phyloP scores from a whole-genome alignment of 768 basidiomycete genomes.

The Leucocoprinus sp. region DNA sequence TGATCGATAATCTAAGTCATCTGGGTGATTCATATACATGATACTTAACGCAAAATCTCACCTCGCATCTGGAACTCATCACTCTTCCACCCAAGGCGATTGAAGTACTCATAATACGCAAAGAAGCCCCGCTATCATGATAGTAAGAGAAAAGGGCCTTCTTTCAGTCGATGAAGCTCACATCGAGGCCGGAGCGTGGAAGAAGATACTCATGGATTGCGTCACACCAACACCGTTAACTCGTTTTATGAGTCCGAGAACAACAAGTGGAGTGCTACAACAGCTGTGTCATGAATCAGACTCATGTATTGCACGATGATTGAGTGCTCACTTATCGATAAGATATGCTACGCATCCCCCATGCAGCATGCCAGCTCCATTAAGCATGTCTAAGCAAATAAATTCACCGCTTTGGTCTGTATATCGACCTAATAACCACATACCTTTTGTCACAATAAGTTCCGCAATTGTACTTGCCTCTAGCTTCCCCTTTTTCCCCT shows the following conservation, averaged over 20 bases:
- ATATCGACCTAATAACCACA: constrained; percentile 15
- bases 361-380: constrained; percentile 69
- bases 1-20: constrained; percentile 48
- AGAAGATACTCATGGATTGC: constrained; percentile 60
- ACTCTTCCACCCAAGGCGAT: constrained; percentile 60
- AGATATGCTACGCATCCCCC: constrained; percentile 71
- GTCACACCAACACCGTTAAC: constrained; percentile 70
- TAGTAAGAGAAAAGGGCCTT: constrained; percentile 9
- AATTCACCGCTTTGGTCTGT: not conserved
- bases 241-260: constrained; percentile 50
- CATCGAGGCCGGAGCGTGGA: constrained; percentile 61
- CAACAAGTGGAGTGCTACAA: constrained; percentile 60
- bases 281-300: constrained; percentile 32
- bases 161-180: constrained; percentile 25
- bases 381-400: constrained; percentile 50
- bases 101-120: constrained; percentile 56
- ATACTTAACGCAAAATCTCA: constrained; percentile 17
- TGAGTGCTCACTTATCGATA: constrained; percentile 52
- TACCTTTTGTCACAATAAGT: constrained; percentile 54
- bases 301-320: too few species aligned
- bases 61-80: constrained; percentile 69
- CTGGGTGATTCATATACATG: constrained; percentile 4
- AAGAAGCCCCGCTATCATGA: constrained; percentile 42
- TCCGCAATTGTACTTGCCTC: constrained; percentile 60
- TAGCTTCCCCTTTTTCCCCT: constrained; percentile 40